A percentile compares a stretch with the other conserved stretches of the same genome.
Conservation (phyloP, 176 grass and related monocot species). For the Juncus effusus region DNA sequence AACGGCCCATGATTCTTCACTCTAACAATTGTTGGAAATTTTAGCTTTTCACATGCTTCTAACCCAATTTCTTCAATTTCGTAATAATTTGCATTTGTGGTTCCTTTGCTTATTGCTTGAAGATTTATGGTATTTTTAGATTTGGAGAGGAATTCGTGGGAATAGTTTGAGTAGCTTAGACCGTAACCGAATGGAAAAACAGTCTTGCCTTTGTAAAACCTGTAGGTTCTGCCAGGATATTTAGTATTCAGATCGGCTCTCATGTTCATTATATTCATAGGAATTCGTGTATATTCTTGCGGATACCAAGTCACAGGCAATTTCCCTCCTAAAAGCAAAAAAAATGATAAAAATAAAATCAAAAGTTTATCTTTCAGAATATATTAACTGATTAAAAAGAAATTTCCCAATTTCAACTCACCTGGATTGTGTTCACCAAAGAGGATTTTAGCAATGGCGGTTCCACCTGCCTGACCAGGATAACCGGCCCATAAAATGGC, state of each 20-base stretch:
- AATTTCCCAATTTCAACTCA: background rate
- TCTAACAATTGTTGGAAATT: conserved; percentile 55
- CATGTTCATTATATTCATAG: conserved; percentile 97
- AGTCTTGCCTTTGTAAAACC: conserved; percentile 74
- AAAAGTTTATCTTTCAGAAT: conserved; percentile 13
- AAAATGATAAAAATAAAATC: conserved; percentile 1
- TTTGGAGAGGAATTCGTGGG: conserved; percentile 46
- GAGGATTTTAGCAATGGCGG: conserved; percentile 68
- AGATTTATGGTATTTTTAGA: conserved; percentile 24
- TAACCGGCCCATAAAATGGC: conserved; percentile 90
- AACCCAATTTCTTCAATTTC: conserved; percentile 47
- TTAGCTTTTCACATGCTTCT: conserved; percentile 51
- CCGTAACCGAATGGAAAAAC: conserved; percentile 82
- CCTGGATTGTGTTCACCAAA: conserved; percentile 98
- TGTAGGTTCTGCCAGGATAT: conserved; percentile 78
- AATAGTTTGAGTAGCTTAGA: conserved; percentile 93
- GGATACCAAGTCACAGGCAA: conserved; percentile 95
- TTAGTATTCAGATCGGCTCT: conserved; percentile 55
- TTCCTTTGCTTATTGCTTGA: conserved; percentile 29
- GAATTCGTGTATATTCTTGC: conserved; percentile 58
- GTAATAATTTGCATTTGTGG: conserved; percentile 17
- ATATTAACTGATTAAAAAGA: background rate
- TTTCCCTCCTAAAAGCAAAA: conserved; percentile 53
- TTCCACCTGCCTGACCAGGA: conserved; percentile 76
- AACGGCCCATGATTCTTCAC: conserved; percentile 72